These are phyloP conservation scores for Volutella citrinella DNA, from an alignment of 2,329 filamentous ascomycete species.

Conservation along the genomic window DNA sequence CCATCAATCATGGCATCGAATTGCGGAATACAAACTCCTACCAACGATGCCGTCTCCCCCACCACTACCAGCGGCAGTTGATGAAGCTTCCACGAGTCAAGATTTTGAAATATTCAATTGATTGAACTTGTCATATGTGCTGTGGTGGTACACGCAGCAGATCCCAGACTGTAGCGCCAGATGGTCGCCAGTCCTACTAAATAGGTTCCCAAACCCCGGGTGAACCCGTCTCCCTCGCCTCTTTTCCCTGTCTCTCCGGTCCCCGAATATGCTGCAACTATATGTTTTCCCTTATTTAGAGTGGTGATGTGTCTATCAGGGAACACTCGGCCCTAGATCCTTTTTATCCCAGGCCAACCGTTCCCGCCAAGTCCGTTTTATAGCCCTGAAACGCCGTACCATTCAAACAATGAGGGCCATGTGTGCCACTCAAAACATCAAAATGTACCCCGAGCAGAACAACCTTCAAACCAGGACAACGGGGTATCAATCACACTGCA, in stretches of 20 bases:
- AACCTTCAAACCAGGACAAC: conserved; percentile 20
- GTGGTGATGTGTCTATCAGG: conserved; percentile 50
- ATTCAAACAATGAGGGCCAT: conserved; percentile 15
- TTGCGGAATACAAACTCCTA: too few species aligned
- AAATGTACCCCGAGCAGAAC: conserved; percentile 19
- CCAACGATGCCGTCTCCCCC: too few species aligned
- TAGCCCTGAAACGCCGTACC: conserved; percentile 27
- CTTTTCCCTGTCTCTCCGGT: conserved; percentile 14
- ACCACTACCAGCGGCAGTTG: too few species aligned
- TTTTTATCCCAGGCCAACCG: conserved; percentile 22
- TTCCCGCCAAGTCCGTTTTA: conserved; percentile 22
- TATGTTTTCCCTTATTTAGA: conserved; percentile 33
- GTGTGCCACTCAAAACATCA: conserved; percentile 16
- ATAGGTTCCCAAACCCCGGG: too few species aligned
- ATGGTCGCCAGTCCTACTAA: too few species aligned
- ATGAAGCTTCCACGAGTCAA: conserved; percentile 4
- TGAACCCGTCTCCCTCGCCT: too few species aligned
- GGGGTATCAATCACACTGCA: conserved; percentile 30
- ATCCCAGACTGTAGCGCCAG: conserved; percentile 23
- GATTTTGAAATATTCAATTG: conserved; percentile 7
- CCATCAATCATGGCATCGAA: background rate
- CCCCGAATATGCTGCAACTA: conserved; percentile 28
- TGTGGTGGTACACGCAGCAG: conserved; percentile 32
- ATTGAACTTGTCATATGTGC: conserved; percentile 17
- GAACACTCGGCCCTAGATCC: conserved; percentile 23